phyloP scores from a whole-genome alignment of 495 filamentous ascomycete species.

The Rostrohypoxylon terebratum region DNA sequence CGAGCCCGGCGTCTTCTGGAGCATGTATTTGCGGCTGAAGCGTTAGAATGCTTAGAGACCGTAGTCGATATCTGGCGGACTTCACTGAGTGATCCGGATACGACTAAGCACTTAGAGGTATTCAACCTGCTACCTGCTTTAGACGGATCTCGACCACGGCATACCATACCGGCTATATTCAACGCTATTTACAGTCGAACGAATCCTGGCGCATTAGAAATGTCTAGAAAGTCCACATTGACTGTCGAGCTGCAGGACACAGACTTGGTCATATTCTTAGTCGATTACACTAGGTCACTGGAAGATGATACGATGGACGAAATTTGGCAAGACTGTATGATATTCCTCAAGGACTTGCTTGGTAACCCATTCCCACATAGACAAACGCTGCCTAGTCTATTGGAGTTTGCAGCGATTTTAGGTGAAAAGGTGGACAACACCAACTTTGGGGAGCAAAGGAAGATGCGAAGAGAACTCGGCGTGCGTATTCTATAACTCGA shows the following conservation, averaged over 20 bases:
- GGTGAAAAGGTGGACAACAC: constrained; percentile 97
- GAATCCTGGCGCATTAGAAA: constrained; percentile 83
- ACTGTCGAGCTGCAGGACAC: constrained; percentile 84
- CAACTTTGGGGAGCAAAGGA: constrained; percentile 94
- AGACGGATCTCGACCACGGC: constrained; percentile 89
- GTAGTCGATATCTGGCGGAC: constrained; percentile 82
- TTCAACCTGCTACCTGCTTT: constrained; percentile 90
- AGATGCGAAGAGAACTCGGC: constrained; percentile 91
- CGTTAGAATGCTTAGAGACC: constrained; percentile 94
- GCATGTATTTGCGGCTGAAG: constrained; percentile 91
- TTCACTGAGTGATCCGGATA: constrained; percentile 52
- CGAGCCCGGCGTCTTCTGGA: constrained; percentile 88
- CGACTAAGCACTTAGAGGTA: constrained; percentile 63
- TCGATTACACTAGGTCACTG: constrained; percentile 86
- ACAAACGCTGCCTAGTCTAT: constrained; percentile 84
- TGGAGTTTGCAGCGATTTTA: constrained; percentile 89
- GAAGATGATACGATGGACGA: constrained; percentile 99
- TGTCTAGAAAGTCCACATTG: constrained; percentile 82
- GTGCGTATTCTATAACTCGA: constrained; percentile 63
- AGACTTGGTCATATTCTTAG: constrained; percentile 86
- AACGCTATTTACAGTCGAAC: constrained; percentile 96
- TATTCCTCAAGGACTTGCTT: constrained; percentile 88
- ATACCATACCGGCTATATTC: constrained; percentile 95
- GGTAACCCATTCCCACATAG: constrained; percentile 95
- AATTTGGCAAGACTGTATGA: constrained; percentile 95